Evolutionary conservation across 2,329 filamentous ascomycete genomes (phyloP).

Genomic region (Aphanoascus verrucosus): DNA sequence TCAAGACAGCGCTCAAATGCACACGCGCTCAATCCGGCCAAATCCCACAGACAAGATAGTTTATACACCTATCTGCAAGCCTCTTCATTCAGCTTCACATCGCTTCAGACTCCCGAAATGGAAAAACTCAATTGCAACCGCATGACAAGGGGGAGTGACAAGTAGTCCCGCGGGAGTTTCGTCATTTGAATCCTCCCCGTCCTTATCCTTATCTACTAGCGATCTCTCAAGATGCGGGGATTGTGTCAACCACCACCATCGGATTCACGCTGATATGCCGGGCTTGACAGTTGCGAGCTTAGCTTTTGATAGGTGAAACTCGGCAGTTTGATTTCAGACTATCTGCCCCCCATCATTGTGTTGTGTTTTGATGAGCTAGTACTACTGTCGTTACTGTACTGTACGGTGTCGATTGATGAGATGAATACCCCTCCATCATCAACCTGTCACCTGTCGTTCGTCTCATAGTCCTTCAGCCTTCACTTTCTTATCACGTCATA

Average conservation of each 20-base stretch:
- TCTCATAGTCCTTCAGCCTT: neutral
- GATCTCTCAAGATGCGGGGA: neutral
- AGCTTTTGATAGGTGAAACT: neutral
- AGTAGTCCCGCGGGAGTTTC: neutral
- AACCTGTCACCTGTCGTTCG: neutral
- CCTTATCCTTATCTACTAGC: neutral
- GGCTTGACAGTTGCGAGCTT: neutral
- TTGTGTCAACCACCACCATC: neutral
- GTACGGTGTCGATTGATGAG: no score
- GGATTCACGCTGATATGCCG: no score
- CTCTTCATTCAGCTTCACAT: neutral
- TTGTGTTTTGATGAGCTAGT: no score
- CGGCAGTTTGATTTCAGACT: neutral
- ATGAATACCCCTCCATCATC: no score
- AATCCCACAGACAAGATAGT: neutral
- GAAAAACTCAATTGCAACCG: conserved; percentile 9
- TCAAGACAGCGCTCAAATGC: neutral
- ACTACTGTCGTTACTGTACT: no score
- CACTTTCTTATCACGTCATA: neutral
- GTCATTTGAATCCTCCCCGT: no score
- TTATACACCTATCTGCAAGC: neutral
- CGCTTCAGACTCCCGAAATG: neutral
- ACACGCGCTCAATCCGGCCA: neutral
- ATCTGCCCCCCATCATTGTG: no score
- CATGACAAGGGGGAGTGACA: conserved; percentile 4